Evolutionary conservation across 306 rosid genomes (phyloP).

Genomic region (Rosa chinensis): DNA sequence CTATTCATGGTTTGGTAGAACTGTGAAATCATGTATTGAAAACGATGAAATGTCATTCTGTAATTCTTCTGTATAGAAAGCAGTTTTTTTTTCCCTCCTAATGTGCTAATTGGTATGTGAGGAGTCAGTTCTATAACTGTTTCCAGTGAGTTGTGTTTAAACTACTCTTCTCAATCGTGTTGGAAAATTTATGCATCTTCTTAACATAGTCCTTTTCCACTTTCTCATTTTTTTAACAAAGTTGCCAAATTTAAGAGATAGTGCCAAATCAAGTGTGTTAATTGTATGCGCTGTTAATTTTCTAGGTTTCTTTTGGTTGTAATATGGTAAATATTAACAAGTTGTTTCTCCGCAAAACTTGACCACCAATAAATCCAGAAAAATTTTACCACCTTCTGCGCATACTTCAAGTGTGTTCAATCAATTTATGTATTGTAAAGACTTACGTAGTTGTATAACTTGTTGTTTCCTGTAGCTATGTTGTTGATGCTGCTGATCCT

Average conservation of each 20-base stretch:
- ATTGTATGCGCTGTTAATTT: not conserved
- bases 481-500: slow-evolving; percentile 92
- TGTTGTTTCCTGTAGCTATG: slow-evolving; percentile 60
- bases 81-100: not conserved
- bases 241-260: not conserved
- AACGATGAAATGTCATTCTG: not conserved
- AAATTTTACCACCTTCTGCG: not conserved
- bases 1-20: slow-evolving; percentile 1
- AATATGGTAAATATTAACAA: not conserved
- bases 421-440: not conserved
- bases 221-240: not conserved
- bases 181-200: slow-evolving; percentile 26
- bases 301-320: not conserved
- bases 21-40: not conserved
- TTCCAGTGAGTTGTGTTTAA: not conserved
- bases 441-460: slow-evolving; percentile 9
- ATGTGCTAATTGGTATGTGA: not conserved
- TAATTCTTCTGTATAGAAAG: not conserved
- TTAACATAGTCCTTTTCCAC: not conserved
- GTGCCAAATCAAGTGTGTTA: not conserved
- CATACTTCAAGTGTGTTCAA: not conserved
- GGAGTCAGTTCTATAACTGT: too few relatives aligned
- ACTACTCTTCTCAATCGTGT: not conserved
- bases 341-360: not conserved
- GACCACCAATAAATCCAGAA: not conserved